Evolutionary conservation across 2,329 filamentous ascomycete genomes (phyloP), one percentile per base, ranked within the genome.

Genomic region (Allantophomopsis lycopodina): DNA sequence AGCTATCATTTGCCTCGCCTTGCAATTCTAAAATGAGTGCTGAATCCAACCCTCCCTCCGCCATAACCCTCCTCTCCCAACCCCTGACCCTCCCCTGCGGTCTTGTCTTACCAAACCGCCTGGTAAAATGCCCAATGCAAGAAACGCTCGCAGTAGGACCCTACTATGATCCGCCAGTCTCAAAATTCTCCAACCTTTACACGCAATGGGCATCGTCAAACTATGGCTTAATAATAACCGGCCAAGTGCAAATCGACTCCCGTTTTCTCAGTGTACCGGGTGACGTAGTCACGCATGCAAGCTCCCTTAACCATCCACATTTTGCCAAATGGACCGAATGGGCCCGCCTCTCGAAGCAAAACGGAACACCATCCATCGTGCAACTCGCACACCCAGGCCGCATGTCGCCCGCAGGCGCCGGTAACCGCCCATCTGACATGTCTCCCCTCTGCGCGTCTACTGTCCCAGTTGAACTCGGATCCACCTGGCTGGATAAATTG

Each of bases 51-150:
- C 11, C 23, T 12, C 11, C 23, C 11, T 6, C 23, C 23, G 23
- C 23, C 11, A 28, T 28, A 28, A 6, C 23, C 23, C 23, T 28
- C 23, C 23, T 66, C 8, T 49, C 53, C 39, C 55, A 65, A 20
- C 61, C 69, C 0, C 49, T 73, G 13, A 69, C 62, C 31, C 60
- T 76, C 1, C 66, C 68, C 44, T 73, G 69, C 50, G 73, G 73
- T 1, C 58, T 78, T 18, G 62, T 59, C 0, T 51, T 77, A 2
- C 68, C 68, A 2, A 77, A 77, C 48, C 66, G 72, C 5, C 59
- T 78, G 2, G 60, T 53, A 37, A 66, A 66, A 44, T 28, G 23
- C 23, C 23, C 23, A 28, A 28, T 28, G 50, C 48, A 48, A 33
- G 32, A 17, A 21, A 41, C 10, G 28, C 37, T 21, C 16, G 20